These are phyloP conservation scores for Gypsophila paniculata DNA, from an alignment of 179 eudicot species.

Conservation along the genomic window DNA sequence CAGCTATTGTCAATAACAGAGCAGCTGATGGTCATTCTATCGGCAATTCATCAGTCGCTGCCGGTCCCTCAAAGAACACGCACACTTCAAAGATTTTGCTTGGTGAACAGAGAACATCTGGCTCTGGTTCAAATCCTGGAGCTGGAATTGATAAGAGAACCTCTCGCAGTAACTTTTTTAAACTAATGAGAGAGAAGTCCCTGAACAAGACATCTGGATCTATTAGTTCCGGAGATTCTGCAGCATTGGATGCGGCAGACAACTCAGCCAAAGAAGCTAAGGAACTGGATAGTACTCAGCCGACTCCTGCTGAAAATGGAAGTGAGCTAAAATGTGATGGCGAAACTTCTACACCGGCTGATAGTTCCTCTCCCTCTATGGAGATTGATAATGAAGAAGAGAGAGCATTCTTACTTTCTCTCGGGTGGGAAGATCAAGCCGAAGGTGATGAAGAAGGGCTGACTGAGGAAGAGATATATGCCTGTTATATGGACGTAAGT, in stretches of 20 bases:
- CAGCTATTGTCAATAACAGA: conserved; percentile 29
- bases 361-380: conserved; percentile 19
- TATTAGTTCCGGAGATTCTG: conserved; percentile 25
- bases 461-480: conserved; percentile 81
- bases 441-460: conserved; percentile 59
- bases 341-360: conserved; percentile 28
- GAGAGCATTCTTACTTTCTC: conserved; percentile 63
- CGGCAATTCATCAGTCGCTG: conserved; percentile 33
- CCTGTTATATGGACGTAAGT: conserved; percentile 62
- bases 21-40: conserved; percentile 38
- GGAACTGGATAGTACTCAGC: conserved; percentile 26
- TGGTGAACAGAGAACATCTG: conserved; percentile 41
- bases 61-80: conserved; percentile 36
- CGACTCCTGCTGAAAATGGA: conserved; percentile 32
- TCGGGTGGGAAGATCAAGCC: conserved; percentile 81
- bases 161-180: conserved; percentile 71
- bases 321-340: conserved; percentile 39
- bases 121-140: conserved; percentile 31
- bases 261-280: conserved; percentile 31
- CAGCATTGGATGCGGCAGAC: conserved; percentile 29
- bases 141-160: conserved; percentile 48
- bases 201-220: conserved; percentile 27
- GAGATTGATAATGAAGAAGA: conserved; percentile 63
- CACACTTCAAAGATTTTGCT: conserved; percentile 32
- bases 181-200: conserved; percentile 71